phyloP scores from a whole-genome alignment of 441 rosid genomes.

The Euphorbia celastroides region DNA sequence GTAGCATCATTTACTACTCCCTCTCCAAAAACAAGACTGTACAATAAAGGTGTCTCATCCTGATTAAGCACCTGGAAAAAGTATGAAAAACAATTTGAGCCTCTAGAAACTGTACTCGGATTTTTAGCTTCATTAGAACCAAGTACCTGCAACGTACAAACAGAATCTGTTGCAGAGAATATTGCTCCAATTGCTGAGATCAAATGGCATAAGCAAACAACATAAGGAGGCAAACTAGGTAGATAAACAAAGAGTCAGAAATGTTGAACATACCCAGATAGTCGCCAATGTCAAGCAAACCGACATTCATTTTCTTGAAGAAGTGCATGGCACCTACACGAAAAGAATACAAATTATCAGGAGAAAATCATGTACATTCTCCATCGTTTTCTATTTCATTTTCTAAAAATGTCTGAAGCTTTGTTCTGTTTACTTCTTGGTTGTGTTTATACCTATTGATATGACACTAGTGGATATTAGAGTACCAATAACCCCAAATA shows the following conservation, averaged over 20 bases:
- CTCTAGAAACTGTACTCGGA: conserved; percentile 8
- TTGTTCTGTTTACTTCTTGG: neutral
- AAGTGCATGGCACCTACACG: conserved; percentile 65
- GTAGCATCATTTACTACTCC: conserved; percentile 96
- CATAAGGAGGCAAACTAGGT: neutral
- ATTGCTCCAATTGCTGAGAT: conserved; percentile 88
- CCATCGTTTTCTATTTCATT: neutral
- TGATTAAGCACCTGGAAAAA: conserved; percentile 68
- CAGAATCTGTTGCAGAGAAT: conserved; percentile 95
- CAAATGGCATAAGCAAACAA: conserved; percentile 15
- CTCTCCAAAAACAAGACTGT: conserved; percentile 91
- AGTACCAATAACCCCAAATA: conserved; percentile 90
- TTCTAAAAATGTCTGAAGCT: neutral
- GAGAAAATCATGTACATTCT: neutral
- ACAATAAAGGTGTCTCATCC: conserved; percentile 81
- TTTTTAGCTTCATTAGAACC: conserved; percentile 2
- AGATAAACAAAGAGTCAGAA: neutral
- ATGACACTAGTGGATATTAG: conserved; percentile 76
- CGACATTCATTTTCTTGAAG: conserved; percentile 66
- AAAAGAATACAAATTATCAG: neutral
- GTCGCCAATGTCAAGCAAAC: conserved; percentile 59
- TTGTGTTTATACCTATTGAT: conserved; percentile 47
- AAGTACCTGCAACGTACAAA: conserved; percentile 88
- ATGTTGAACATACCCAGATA: conserved; percentile 52
- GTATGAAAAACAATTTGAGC: neutral